These are phyloP conservation scores for Mycena amicta DNA, from an alignment of 768 basidiomycete genomes.

Conservation along the genomic window DNA sequence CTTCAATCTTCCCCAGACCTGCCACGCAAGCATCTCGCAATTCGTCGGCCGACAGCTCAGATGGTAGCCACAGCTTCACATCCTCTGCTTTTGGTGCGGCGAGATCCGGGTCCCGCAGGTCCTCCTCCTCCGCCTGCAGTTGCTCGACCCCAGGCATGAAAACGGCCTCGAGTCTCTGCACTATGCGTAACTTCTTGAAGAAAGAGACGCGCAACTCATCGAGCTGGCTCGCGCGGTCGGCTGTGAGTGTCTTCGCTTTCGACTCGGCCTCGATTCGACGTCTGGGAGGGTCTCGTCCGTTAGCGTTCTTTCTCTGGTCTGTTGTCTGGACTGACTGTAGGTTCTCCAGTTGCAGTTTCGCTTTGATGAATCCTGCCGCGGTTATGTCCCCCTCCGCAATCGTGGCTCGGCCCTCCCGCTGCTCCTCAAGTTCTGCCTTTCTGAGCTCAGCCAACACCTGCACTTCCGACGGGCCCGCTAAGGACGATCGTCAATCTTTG, in stretches of 20 bases:
- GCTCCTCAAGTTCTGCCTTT: neutral
- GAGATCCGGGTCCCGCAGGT: neutral
- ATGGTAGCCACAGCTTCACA: conserved; percentile 13
- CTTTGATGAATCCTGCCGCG: neutral
- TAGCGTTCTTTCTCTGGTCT: neutral
- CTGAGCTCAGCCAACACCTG: neutral
- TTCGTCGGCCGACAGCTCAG: neutral
- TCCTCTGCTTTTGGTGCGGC: conserved; percentile 9
- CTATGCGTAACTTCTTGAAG: conserved; percentile 3
- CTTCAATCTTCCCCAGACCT: conserved; percentile 5
- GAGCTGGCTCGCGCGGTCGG: neutral
- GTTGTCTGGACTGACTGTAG: neutral
- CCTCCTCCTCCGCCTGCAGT: conserved; percentile 5
- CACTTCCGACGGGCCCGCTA: neutral
- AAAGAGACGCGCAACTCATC: conserved; percentile 6
- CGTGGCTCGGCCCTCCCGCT: neutral
- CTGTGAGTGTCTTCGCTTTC: neutral
- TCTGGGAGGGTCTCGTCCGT: neutral
- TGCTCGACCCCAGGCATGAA: conserved; percentile 8
- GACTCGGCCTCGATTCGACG: neutral
- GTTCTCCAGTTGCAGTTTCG: neutral
- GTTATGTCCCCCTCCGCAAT: neutral
- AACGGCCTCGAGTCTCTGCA: neutral
- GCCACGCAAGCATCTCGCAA: neutral
- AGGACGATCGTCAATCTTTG: neutral